phyloP scores from a whole-genome alignment of 208 protist species.

The Leishmania turanica region DNA sequence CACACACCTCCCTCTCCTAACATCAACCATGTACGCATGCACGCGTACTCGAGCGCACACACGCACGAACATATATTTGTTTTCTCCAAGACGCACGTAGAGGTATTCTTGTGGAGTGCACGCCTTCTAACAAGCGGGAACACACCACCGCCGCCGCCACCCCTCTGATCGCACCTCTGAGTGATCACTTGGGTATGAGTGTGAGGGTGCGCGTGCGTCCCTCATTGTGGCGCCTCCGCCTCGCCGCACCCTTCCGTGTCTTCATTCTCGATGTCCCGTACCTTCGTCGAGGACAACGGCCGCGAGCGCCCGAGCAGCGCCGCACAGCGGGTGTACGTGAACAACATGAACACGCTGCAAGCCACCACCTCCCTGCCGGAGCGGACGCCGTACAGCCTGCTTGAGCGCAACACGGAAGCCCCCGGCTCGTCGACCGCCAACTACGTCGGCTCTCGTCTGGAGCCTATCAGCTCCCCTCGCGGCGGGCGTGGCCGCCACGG shows the following conservation, averaged over 20 bases:
- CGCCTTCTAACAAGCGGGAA: background rate
- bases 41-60: background rate
- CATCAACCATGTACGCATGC: background rate
- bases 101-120: background rate
- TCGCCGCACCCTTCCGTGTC: background rate
- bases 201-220: background rate
- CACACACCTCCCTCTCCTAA: background rate
- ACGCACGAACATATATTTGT: background rate
- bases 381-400: constrained; percentile 19
- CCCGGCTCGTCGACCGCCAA: background rate
- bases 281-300: constrained; percentile 23
- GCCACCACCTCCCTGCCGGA: constrained; percentile 57
- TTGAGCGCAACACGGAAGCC: constrained; percentile 6
- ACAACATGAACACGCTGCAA: constrained; percentile 84
- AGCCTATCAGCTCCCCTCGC: background rate
- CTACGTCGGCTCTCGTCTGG: background rate
- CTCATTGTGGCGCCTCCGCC: background rate
- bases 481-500: too few relatives aligned
- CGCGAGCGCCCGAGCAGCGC: constrained; percentile 5
- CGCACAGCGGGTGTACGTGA: constrained; percentile 66
- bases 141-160: background rate
- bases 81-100: background rate
- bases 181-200: background rate
- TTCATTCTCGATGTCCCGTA: constrained; percentile 6
- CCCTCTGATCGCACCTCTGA: background rate